These are phyloP conservation scores for Boletus insuetus DNA, from an alignment of 768 basidiomycete species.

Conservation along the genomic window DNA sequence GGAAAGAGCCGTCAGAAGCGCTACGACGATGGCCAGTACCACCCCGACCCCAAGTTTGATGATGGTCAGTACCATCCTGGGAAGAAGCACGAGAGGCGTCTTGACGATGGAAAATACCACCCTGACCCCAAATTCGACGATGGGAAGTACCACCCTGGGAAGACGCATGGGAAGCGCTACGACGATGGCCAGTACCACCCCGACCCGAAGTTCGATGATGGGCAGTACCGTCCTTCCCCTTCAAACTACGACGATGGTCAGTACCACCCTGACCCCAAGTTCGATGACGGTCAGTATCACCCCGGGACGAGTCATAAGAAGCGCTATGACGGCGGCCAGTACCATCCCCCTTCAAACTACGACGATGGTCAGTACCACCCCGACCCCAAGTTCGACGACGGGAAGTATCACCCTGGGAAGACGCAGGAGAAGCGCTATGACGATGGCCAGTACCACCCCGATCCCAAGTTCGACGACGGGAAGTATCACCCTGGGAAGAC, in stretches of 20 bases:
- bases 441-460: not conserved
- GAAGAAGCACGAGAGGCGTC: not conserved
- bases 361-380: slow-evolving; percentile 7
- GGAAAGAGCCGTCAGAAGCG: slow-evolving; percentile 3
- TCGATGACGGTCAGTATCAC: not conserved
- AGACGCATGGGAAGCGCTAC: not conserved
- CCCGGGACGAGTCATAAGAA: not conserved
- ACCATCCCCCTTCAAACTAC: not conserved
- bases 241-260: slow-evolving; percentile 6
- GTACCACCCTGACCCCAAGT: not conserved
- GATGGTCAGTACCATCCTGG: slow-evolving; percentile 5
- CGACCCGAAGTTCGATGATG: not conserved
- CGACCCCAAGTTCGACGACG: not conserved
- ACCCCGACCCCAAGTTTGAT: slow-evolving; percentile 8
- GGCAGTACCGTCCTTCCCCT: not conserved
- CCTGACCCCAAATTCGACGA: not conserved
- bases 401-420: not conserved
- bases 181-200: slow-evolving; percentile 7
- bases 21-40: slow-evolving; percentile 19
- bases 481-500: slow-evolving; percentile 2
- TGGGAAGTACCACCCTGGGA: not conserved
- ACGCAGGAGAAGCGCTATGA: not conserved
- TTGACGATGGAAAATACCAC: slow-evolving; percentile 9
- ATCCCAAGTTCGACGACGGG: slow-evolving; percentile 4
- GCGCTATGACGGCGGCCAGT: not conserved